phyloP scores from a whole-genome alignment of 495 filamentous ascomycete species.

The Thermothielavioides terrestris region DNA sequence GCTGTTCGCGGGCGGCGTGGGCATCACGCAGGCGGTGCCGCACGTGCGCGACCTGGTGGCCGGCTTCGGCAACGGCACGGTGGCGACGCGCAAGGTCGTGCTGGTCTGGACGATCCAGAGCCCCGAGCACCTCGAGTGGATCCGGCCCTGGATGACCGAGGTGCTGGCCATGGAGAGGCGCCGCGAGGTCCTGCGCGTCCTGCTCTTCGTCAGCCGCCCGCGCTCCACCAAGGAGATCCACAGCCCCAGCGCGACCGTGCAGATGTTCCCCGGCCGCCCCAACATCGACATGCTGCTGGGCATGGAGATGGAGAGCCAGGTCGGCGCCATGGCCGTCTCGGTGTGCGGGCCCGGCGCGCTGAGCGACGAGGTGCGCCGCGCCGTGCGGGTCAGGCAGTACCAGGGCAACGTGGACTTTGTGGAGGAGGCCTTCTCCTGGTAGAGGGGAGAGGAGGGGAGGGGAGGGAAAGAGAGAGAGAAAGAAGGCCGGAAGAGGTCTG shows the following conservation, averaged over 20 bases:
- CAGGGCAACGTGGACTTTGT: slow-evolving; percentile 73
- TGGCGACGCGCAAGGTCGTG: slow-evolving; percentile 69
- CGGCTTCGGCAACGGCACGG: slow-evolving; percentile 57
- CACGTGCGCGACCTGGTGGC: slow-evolving; percentile 66
- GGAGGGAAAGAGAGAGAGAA: neutral
- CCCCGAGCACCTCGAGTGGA: slow-evolving; percentile 86
- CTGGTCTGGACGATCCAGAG: slow-evolving; percentile 87
- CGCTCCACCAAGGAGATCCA: slow-evolving; percentile 71
- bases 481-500: neutral
- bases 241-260: slow-evolving; percentile 70
- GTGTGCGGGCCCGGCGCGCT: slow-evolving; percentile 88
- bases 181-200: slow-evolving; percentile 71
- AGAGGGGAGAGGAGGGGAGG: slow-evolving; percentile 12
- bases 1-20: slow-evolving; percentile 79
- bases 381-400: slow-evolving; percentile 56
- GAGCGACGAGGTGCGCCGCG: slow-evolving; percentile 74
- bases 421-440: slow-evolving; percentile 93
- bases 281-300: slow-evolving; percentile 64
- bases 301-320: slow-evolving; percentile 63
- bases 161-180: slow-evolving; percentile 78
- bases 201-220: slow-evolving; percentile 85
- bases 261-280: slow-evolving; percentile 69
- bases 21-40: slow-evolving; percentile 80
- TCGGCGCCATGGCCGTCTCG: slow-evolving; percentile 76
- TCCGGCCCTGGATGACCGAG: slow-evolving; percentile 89